These are phyloP conservation scores for Pigoraptor vietnamica DNA, from an alignment of 78 protist species.

Conservation along the genomic window DNA sequence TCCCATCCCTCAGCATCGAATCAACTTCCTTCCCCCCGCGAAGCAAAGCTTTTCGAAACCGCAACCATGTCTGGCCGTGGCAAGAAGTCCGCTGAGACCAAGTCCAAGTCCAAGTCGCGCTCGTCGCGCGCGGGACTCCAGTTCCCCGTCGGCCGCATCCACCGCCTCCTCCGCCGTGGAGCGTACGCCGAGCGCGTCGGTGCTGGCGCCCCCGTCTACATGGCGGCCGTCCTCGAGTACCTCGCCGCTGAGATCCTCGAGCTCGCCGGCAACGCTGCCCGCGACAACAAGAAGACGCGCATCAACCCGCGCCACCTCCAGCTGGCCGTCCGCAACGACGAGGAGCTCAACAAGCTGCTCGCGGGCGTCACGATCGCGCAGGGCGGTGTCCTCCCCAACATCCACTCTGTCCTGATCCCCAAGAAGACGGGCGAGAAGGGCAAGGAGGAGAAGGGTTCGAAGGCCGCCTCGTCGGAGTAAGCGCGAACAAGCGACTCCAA, in stretches of 20 bases:
- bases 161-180: slow-evolving; percentile 68
- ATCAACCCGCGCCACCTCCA: slow-evolving; percentile 94
- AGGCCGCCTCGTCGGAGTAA: not conserved
- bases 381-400: slow-evolving; percentile 96
- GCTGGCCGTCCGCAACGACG: slow-evolving; percentile 94
- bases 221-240: slow-evolving; percentile 97
- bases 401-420: slow-evolving; percentile 72
- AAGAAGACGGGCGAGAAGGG: not conserved
- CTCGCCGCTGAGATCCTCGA: slow-evolving; percentile 92
- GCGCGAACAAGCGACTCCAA: not conserved
- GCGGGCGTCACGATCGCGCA: slow-evolving; percentile 80
- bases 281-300: slow-evolving; percentile 80
- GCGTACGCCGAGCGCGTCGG: slow-evolving; percentile 80
- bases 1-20: not conserved
- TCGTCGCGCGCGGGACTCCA: slow-evolving; percentile 72
- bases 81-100: slow-evolving; percentile 3
- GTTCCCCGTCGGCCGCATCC: slow-evolving; percentile 90
- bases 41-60: not conserved
- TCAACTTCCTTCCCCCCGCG: not conserved
- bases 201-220: slow-evolving; percentile 89
- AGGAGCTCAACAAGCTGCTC: slow-evolving; percentile 90
- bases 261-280: slow-evolving; percentile 92
- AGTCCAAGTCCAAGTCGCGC: slow-evolving; percentile 32
- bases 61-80: slow-evolving; percentile 31
- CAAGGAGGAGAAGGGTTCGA: not conserved